Conservation (phyloP, 495 filamentous ascomycete species). For the Penicillium antarcticum region DNA sequence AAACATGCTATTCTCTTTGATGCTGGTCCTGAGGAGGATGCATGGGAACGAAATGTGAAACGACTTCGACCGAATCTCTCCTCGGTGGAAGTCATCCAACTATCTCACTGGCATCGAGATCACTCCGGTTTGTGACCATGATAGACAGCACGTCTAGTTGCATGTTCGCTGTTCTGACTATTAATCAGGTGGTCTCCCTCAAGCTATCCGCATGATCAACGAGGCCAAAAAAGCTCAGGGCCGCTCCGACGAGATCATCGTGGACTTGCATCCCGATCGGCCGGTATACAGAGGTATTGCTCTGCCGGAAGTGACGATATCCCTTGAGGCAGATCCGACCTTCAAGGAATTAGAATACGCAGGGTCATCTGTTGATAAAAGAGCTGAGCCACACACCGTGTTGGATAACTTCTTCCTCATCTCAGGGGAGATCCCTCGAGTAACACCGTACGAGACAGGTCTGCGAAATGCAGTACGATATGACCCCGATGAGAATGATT, state of each 20-base stretch:
- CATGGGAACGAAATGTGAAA: conserved; percentile 53
- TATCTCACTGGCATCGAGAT: conserved; percentile 69
- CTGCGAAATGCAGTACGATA: conserved; percentile 47
- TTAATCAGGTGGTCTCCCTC: conserved; percentile 43
- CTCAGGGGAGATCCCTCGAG: conserved; percentile 56
- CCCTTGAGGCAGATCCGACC: conserved; percentile 55
- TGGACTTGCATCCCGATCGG: conserved; percentile 55
- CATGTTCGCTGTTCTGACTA: background rate
- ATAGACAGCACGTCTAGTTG: background rate
- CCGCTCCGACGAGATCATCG: conserved; percentile 27
- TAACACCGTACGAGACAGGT: conserved; percentile 53
- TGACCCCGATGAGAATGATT: conserved; percentile 40
- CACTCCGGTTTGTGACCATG: conserved; percentile 42
- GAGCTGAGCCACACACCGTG: conserved; percentile 44
- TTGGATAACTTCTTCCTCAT: conserved; percentile 55
- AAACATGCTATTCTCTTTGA: conserved; percentile 59
- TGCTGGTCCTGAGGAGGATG: conserved; percentile 54
- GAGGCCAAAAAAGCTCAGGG: conserved; percentile 37
- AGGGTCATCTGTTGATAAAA: conserved; percentile 45
- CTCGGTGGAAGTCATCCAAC: conserved; percentile 70
- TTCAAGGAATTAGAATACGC: conserved; percentile 49
- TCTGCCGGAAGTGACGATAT: conserved; percentile 40
- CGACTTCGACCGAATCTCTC: conserved; percentile 51
- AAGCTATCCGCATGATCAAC: conserved; percentile 46
- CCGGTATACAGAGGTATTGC: conserved; percentile 54